Conservation (phyloP, 805 yeast genomes). For the Barnettozyma sucrosica region DNA sequence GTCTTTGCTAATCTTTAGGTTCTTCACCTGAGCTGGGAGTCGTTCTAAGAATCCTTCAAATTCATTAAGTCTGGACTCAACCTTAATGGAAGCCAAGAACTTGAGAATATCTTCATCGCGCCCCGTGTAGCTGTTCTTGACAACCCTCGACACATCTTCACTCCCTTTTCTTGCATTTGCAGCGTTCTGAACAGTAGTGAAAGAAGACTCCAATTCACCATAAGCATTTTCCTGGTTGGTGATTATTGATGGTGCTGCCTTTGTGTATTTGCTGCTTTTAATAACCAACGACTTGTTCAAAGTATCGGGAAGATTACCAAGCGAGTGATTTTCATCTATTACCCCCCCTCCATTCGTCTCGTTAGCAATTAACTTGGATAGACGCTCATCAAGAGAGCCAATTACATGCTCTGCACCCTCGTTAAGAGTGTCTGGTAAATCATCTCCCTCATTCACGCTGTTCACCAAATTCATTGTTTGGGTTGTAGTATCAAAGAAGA, state of each 20-base stretch:
- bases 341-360: not conserved
- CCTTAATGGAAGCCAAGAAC: conserved; percentile 45
- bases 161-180: conserved; percentile 11
- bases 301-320: conserved; percentile 8
- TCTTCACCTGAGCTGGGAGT: conserved; percentile 5
- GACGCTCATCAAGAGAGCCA: conserved; percentile 9
- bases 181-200: conserved; percentile 13
- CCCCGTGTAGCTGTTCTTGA: conserved; percentile 62
- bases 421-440: not conserved
- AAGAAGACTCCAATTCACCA: conserved; percentile 37
- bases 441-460: conserved; percentile 1
- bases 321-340: not conserved
- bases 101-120: conserved; percentile 54
- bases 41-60: conserved; percentile 63
- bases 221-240: conserved; percentile 36
- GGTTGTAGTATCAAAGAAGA: conserved; percentile 40
- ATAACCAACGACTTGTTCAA: conserved; percentile 30
- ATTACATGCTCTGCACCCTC: conserved; percentile 5
- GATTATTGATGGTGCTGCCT: conserved; percentile 35
- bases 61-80: conserved; percentile 53
- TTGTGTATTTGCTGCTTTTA: conserved; percentile 26
- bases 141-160: conserved; percentile 20
- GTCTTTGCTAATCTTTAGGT: conserved; percentile 10
- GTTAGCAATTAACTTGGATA: not conserved
- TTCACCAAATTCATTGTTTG: not conserved